Conservation (phyloP, 2,329 filamentous ascomycete species). For the Calonectria henricotiae region DNA sequence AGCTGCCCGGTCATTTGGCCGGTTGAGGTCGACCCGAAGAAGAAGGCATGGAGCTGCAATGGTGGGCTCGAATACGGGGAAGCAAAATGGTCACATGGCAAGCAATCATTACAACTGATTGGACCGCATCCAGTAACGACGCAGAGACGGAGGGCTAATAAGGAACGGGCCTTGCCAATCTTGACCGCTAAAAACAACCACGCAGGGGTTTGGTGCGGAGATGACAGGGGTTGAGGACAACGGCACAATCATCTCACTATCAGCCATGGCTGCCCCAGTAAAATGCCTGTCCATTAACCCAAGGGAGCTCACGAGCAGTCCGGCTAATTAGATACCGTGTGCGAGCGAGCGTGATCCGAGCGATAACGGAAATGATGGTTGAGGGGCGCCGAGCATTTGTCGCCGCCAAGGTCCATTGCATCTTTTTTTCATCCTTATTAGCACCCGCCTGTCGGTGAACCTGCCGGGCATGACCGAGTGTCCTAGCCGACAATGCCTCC, state of each 20-base stretch:
- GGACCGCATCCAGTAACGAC: neutral
- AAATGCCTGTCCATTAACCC: neutral
- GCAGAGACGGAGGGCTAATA: constrained; percentile 1
- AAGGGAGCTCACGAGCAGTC: neutral
- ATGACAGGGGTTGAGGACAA: neutral
- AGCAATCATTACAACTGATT: neutral
- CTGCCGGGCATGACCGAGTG: constrained; percentile 20
- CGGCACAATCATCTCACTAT: constrained; percentile 1
- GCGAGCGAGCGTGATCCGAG: neutral
- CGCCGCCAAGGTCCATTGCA: neutral
- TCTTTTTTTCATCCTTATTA: constrained; percentile 8
- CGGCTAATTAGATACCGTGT: constrained; percentile 4
- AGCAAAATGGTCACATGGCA: neutral
- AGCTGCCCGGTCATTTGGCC: constrained; percentile 1
- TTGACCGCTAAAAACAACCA: neutral
- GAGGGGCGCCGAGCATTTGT: constrained; percentile 7
- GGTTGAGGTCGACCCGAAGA: neutral
- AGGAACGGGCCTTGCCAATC: neutral
- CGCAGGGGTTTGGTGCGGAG: constrained; percentile 8
- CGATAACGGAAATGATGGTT: constrained; percentile 18
- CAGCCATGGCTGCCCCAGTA: neutral
- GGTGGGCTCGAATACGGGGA: neutral
- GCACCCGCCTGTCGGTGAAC: constrained; percentile 5
- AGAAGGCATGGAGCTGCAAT: neutral
- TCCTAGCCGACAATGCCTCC: constrained; percentile 19